Base-by-base conservation (phyloP, 2,329 filamentous ascomycete genomes). In the Cercospora berteroae region DNA sequence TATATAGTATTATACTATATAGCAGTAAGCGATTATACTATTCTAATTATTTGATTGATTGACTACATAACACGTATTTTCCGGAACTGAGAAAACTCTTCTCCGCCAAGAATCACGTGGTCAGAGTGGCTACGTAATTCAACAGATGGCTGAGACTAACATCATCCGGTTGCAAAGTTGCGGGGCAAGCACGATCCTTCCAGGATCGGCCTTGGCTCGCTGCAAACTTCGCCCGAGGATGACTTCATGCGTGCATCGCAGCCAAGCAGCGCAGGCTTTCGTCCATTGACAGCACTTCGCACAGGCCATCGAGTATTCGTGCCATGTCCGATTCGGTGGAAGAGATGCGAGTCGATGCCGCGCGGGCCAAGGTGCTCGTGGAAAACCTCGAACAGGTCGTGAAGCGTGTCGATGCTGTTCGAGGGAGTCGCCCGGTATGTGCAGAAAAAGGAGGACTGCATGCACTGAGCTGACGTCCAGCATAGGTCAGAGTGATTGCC, bases 401-500 rank as follows among this genome's bases (percentile, higher is more conserved):
- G 72, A 66, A 80, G 60, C 80, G 79, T 57, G 79, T 84, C 65
- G 76, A 79, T 66, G 74, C 76, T 42, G 81, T 69, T 27, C 64
- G 68, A 64, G 67, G 67, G 27, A 70, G 68, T 62, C 67, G 73
- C 16, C 57, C 69, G 60, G 72, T 73, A 66, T 5, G 64, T 65
- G n/a, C 18, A 23, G 12, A 13, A 33, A 56, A 48, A 16, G 12
- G 63, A 74, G 27, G 31, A 10, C 56, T 55, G 25, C 12, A 33
- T 23, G 5, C 9, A 2, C 8, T n/a, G 44, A 27, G 39, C 60
- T 69, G 65, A 69, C 29, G 5, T 39, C 13, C 1, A 33, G 20
- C 8, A n/a, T 72, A 92, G 89, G 87, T 94, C 70, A 90, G 95
- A 57, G 86, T 99, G 44, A 93, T 99, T 50, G 94, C 95, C 29